Evolutionary conservation across 2,329 filamentous ascomycete species (phyloP).

Genomic region (Xylaria sp.): DNA sequence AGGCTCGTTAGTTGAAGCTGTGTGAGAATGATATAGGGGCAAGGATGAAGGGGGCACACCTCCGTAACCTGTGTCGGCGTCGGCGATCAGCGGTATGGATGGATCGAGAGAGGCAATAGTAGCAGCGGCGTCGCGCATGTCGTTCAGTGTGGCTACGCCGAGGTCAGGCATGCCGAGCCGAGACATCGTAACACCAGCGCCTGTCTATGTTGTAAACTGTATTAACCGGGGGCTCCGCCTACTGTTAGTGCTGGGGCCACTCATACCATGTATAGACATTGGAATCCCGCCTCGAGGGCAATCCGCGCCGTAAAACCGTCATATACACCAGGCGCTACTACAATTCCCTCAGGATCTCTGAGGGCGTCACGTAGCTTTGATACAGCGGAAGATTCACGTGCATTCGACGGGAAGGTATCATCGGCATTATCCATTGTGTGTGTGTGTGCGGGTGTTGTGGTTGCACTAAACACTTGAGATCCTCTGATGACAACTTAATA

Average conservation of each 20-base stretch:
- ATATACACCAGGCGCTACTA: constrained; percentile 68
- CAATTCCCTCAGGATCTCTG: constrained; percentile 40
- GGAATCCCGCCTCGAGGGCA: constrained; percentile 61
- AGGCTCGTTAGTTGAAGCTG: not conserved
- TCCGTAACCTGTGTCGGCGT: constrained; percentile 62
- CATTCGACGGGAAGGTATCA: not conserved
- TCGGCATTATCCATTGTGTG: not conserved
- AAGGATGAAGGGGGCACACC: not conserved
- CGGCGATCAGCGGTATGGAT: constrained; percentile 60
- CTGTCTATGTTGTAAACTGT: constrained; percentile 13
- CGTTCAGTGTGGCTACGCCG: constrained; percentile 61
- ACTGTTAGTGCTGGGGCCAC: not conserved
- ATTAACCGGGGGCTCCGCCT: not conserved
- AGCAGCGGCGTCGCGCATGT: constrained; percentile 65
- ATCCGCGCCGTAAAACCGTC: constrained; percentile 68
- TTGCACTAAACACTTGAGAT: not conserved
- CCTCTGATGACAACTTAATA: not conserved
- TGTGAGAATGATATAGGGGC: not conserved
- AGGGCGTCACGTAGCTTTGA: constrained; percentile 44
- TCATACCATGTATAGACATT: constrained; percentile 67
- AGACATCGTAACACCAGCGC: constrained; percentile 41
- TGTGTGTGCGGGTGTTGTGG: not conserved
- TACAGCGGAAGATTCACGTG: not conserved
- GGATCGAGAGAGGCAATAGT: constrained; percentile 65
- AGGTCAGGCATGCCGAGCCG: constrained; percentile 65